These are phyloP conservation scores for Pterulicium gracile DNA, from an alignment of 1,284 basidiomycete species.

Conservation along the genomic window DNA sequence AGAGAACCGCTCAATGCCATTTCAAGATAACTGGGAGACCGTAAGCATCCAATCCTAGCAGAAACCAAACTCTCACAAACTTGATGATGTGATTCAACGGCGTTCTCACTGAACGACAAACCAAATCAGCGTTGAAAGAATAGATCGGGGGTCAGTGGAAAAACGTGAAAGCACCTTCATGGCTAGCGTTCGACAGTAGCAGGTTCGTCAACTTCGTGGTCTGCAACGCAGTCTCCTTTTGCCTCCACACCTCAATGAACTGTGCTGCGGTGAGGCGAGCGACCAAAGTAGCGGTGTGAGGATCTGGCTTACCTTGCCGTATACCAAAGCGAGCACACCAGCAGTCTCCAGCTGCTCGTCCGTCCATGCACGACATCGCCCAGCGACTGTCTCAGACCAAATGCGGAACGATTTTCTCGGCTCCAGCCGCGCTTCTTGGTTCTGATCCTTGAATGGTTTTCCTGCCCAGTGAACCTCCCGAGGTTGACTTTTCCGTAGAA, in stretches of 20 bases:
- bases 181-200: constrained; percentile 79
- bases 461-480: constrained; percentile 74
- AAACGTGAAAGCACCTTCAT: constrained; percentile 49
- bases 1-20: constrained; percentile 75
- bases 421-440: constrained; percentile 39
- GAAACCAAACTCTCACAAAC: constrained; percentile 23
- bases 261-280: constrained; percentile 16
- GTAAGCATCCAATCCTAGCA: constrained; percentile 2
- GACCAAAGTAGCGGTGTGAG: neutral
- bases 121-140: constrained; percentile 2
- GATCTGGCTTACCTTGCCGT: constrained; percentile 46
- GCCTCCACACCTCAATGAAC: constrained; percentile 86
- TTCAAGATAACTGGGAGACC: constrained; percentile 59
- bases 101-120: constrained; percentile 44
- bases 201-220: constrained; percentile 74
- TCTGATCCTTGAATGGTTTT: constrained; percentile 49
- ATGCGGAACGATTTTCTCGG: constrained; percentile 75
- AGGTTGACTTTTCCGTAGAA: constrained; percentile 71
- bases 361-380: constrained; percentile 68
- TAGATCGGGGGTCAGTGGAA: constrained; percentile 4
- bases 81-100: constrained; percentile 73
- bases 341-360: constrained; percentile 87
- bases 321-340: constrained; percentile 75
- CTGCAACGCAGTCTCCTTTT: constrained; percentile 72
- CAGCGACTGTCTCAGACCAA: constrained; percentile 74